Base-by-base conservation (phyloP, 2,329 filamentous ascomycete species). In the Zymoseptoria pseudotritici region DNA sequence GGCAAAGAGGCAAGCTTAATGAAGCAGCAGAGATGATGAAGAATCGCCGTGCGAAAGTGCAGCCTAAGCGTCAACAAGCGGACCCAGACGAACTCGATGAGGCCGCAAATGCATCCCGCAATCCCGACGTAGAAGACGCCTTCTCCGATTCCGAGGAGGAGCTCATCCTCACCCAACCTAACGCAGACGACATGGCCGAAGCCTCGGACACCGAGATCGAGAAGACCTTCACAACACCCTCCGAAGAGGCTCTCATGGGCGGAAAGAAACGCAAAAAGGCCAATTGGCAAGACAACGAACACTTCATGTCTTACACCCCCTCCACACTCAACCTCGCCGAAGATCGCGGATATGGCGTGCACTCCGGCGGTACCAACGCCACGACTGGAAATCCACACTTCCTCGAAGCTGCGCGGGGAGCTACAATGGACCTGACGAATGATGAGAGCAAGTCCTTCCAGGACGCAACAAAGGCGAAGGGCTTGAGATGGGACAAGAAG, bases 261-360 rank as follows among this genome's bases (percentile, higher is more conserved):
- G 57, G 66, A 19, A 58, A 65, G 54, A 63, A 63, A 42, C 63
- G 67, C 46, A 63, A 71, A 60, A 70, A 71, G 19, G 68, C 70
- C 58, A 73, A 63, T 59, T 96, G 86, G 82, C 86, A 90, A 71
- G 92, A 97, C 72, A 83, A 86, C 0, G 92, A 97, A 52, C 85
- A 94, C 67, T 99, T 95, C 85, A 97, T 99, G 91, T 89, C 90
- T 9, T 99, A 99, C 80, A 90, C 86, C 1, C 94, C 94, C 0
- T 87, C 89, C 63, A 86, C 86, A 50, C 83, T 84, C 67, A 94
- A 93, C 73, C 81, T 88, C 4, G 90, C 88, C 56, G 93, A 97
- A 76, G 91, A 97, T 72, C 88, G 90, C 58, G 94, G 87, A 11
- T 99, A 99, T 76, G 91, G 92, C 64, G 91, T 99, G 19, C 90